Evolutionary conservation across 495 filamentous ascomycete genomes (phyloP).

Genomic region (Podospora bellae-mahoneyi): DNA sequence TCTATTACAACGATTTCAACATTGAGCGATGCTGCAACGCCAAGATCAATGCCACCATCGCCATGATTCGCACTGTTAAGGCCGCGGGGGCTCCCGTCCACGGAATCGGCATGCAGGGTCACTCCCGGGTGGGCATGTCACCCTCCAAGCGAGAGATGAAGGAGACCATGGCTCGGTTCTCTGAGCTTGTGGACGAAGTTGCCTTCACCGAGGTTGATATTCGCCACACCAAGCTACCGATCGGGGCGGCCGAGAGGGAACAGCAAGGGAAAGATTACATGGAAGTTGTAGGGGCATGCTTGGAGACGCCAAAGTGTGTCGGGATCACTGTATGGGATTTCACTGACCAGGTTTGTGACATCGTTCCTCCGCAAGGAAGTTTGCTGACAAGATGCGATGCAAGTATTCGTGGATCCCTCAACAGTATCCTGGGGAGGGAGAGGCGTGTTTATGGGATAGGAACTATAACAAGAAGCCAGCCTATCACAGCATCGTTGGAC

Average conservation of each 20-base stretch:
- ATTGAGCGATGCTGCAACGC: slow-evolving; percentile 48
- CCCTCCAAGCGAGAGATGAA: slow-evolving; percentile 37
- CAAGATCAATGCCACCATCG: slow-evolving; percentile 46
- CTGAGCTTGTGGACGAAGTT: slow-evolving; percentile 47
- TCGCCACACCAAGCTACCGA: slow-evolving; percentile 38
- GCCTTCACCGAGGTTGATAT: slow-evolving; percentile 60
- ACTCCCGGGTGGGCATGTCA: slow-evolving; percentile 51
- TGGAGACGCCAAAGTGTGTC: slow-evolving; percentile 49
- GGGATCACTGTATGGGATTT: slow-evolving; percentile 61
- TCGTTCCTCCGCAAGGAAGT: neutral
- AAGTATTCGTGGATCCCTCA: slow-evolving; percentile 47
- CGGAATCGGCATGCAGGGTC: slow-evolving; percentile 55
- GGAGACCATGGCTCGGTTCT: slow-evolving; percentile 41
- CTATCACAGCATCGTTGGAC: slow-evolving; percentile 34
- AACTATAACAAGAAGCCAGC: slow-evolving; percentile 51
- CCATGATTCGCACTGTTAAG: slow-evolving; percentile 44
- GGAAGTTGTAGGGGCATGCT: slow-evolving; percentile 50
- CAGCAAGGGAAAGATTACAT: slow-evolving; percentile 54
- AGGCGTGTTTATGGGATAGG: slow-evolving; percentile 49
- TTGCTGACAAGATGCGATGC: neutral
- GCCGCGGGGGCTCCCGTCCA: slow-evolving; percentile 48
- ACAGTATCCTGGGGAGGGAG: slow-evolving; percentile 50
- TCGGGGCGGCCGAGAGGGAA: slow-evolving; percentile 35
- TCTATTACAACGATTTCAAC: slow-evolving; percentile 66
- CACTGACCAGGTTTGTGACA: slow-evolving; percentile 42